These are phyloP conservation scores for Penicillium dipodomyicola DNA, from an alignment of 495 filamentous ascomycete genomes.

Conservation along the genomic window DNA sequence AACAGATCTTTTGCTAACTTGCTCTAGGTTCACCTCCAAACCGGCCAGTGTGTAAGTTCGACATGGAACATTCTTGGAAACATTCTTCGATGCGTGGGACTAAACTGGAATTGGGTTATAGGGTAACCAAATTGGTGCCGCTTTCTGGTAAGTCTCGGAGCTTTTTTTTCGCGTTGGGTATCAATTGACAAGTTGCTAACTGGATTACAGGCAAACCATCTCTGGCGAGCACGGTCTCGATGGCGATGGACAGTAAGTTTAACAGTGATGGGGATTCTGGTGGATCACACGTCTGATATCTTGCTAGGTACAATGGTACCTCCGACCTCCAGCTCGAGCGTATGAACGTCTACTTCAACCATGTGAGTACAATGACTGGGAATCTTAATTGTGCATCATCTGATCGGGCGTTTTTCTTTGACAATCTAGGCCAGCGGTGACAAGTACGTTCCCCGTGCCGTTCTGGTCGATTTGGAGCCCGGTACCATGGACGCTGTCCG, in stretches of 20 bases:
- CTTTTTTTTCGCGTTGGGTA: slow-evolving; percentile 9
- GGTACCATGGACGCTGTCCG: slow-evolving; percentile 99
- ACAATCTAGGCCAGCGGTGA: slow-evolving; percentile 74
- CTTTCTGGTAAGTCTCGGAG: slow-evolving; percentile 75
- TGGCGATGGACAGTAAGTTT: slow-evolving; percentile 81
- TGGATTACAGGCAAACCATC: slow-evolving; percentile 76
- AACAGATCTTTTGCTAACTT: slow-evolving; percentile 33
- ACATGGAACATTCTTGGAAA: slow-evolving; percentile 12
- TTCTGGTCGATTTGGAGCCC: slow-evolving; percentile 98
- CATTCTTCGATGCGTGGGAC: slow-evolving; percentile 16
- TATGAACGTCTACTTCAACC: slow-evolving; percentile 99
- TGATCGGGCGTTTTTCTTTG: slow-evolving; percentile 17
- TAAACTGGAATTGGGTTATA: slow-evolving; percentile 44
- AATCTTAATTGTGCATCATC: background rate
- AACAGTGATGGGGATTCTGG: slow-evolving; percentile 17
- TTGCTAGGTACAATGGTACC: slow-evolving; percentile 84
- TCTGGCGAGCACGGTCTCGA: slow-evolving; percentile 99
- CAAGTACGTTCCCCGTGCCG: slow-evolving; percentile 99
- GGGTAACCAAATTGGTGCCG: slow-evolving; percentile 99
- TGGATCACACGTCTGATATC: slow-evolving; percentile 31
- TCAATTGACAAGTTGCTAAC: slow-evolving; percentile 35
- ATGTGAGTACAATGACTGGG: slow-evolving; percentile 56
- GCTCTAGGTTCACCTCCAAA: slow-evolving; percentile 90
- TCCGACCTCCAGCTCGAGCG: slow-evolving; percentile 99
- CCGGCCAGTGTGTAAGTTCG: slow-evolving; percentile 89